phyloP scores from a whole-genome alignment of 805 yeast genomes.

The Millerago galiae region DNA sequence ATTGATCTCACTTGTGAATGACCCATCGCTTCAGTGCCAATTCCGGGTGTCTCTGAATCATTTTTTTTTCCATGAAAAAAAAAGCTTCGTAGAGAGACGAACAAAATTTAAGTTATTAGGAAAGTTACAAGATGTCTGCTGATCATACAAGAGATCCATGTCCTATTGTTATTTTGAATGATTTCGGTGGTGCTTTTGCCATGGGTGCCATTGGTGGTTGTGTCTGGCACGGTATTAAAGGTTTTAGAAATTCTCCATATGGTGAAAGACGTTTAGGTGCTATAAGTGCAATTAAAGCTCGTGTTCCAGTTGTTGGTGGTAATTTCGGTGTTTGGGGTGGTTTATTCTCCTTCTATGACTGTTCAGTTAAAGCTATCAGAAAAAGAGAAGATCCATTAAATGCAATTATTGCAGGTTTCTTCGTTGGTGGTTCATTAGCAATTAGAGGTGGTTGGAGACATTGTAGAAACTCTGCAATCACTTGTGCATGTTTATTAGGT shows the following conservation, averaged over 20 bases:
- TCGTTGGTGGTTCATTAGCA: slow-evolving; percentile 97
- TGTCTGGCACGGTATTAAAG: slow-evolving; percentile 98
- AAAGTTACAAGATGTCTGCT: slow-evolving; percentile 54
- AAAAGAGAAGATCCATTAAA: slow-evolving; percentile 98
- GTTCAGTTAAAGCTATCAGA: slow-evolving; percentile 91
- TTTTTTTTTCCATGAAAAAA: neutral
- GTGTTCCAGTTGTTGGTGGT: slow-evolving; percentile 99
- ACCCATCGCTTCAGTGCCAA: neutral
- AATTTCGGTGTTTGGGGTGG: slow-evolving; percentile 99
- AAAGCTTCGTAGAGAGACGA: neutral
- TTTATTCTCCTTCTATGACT: slow-evolving; percentile 88
- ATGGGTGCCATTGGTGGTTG: slow-evolving; percentile 99
- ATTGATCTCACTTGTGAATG: too few species aligned
- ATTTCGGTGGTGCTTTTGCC: slow-evolving; percentile 98
- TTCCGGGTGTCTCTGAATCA: neutral
- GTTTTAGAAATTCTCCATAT: slow-evolving; percentile 94
- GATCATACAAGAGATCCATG: slow-evolving; percentile 99
- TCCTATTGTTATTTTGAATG: slow-evolving; percentile 91
- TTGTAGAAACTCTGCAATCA: slow-evolving; percentile 91
- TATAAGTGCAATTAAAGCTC: slow-evolving; percentile 80
- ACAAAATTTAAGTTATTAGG: neutral
- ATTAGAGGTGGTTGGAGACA: slow-evolving; percentile 99
- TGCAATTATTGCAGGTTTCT: slow-evolving; percentile 95
- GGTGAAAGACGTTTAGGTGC: slow-evolving; percentile 95
- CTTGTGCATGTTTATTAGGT: slow-evolving; percentile 95